Conservation (phyloP, 192 early-diverging fungal species). For the Dissophora ornata region DNA sequence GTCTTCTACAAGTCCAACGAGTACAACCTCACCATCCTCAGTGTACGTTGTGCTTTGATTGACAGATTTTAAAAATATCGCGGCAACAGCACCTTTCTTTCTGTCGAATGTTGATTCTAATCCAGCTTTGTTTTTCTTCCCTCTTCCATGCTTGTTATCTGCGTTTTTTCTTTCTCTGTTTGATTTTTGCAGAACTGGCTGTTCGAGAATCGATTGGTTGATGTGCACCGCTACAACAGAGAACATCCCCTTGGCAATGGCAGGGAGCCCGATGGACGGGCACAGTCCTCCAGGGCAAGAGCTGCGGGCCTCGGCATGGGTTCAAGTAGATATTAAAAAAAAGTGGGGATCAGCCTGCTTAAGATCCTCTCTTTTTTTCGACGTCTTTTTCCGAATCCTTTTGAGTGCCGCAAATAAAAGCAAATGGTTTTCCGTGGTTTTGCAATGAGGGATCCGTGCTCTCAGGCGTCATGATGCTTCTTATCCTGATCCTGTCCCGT, state of each 20-base stretch:
- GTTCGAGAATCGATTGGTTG: constrained; percentile 34
- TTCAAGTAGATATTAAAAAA: constrained; percentile 1
- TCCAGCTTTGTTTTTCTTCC: neutral
- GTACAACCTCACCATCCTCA: constrained; percentile 49
- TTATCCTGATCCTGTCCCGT: too few species aligned
- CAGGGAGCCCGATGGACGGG: constrained; percentile 71
- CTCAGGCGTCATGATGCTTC: too few species aligned
- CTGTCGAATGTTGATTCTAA: constrained; percentile 18
- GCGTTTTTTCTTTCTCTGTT: neutral
- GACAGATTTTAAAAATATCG: constrained; percentile 51
- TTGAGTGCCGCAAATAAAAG: too few species aligned
- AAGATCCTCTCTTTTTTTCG: too few species aligned
- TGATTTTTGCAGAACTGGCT: constrained; percentile 33
- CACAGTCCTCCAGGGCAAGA: neutral
- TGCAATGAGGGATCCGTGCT: too few species aligned
- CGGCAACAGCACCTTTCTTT: constrained; percentile 35
- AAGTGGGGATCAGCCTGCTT: too few species aligned
- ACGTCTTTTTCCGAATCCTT: too few species aligned
- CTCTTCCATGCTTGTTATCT: too few species aligned
- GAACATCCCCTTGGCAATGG: constrained; percentile 39
- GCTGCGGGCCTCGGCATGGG: constrained; percentile 27
- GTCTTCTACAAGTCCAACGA: constrained; percentile 50
- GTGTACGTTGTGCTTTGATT: constrained; percentile 24
- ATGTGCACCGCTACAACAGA: constrained; percentile 35
- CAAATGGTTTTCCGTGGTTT: too few species aligned